Base-by-base conservation (phyloP, 2,329 filamentous ascomycete genomes). In the Colletotrichum tofieldiae region DNA sequence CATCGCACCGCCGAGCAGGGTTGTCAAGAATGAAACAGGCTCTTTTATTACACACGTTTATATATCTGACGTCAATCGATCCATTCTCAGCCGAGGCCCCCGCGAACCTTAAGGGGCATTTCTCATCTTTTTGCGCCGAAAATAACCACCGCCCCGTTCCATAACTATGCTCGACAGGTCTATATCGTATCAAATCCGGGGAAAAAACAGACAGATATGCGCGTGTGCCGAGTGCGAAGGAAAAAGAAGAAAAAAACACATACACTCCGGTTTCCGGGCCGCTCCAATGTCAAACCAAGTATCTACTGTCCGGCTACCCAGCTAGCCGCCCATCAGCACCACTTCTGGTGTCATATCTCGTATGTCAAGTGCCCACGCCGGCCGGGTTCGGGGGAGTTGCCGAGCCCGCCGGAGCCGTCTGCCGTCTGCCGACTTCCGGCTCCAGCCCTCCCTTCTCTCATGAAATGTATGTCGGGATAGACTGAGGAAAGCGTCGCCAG, bases 131-230 rank as follows among this genome's bases (percentile, higher is more conserved):
- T 16, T 54, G 32, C 45, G 45, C 45, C 43, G 14, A n/a, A 52
- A 41, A 63, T 1, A 63, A 54, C 4, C 52, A 51, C 29, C 11
- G 23, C 37, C 54, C n/a, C 32, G 7, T 39, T 16, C 32, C 49
- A n/a, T 63, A 65, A 45, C 23, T 20, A 52, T 23, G 49, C 41
- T 16, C 18, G 41, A 29, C 52, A 49, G 37, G 51, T 72, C 65
- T 72, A 65, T 72, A 60, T 69, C 70, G 70, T 72, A 63, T 54
- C 54, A 35, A 52, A 41, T 60, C 65, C 70, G 16, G 29, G 6
- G 3, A 32, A 32, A 47, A 59, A 35, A 11, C 23, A 29, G 14
- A 66, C 16, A 14, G 11, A 29, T 26, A 3, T 23, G 18, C 41
- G 9, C 35, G 39, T 23, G n/a, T 52, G 37, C 47, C 23, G n/a